These are phyloP conservation scores for Aspergillus brunneoviolaceus DNA, from an alignment of 2,329 filamentous ascomycete genomes.

Conservation along the genomic window DNA sequence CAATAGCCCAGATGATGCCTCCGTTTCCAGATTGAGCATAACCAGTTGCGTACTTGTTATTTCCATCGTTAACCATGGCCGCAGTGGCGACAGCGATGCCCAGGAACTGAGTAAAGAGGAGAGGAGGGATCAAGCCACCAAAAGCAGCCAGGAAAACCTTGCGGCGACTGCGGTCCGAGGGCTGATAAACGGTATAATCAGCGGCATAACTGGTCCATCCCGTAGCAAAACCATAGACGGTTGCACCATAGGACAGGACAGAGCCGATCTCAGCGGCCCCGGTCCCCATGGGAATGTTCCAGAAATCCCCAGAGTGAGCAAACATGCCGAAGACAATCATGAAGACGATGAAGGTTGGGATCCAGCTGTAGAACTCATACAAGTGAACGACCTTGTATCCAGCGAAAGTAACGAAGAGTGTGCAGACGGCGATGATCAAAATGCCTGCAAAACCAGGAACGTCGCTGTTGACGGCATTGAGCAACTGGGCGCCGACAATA, in stretches of 20 bases:
- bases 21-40: slow-evolving; percentile 61
- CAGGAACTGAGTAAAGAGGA: slow-evolving; percentile 72
- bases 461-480: slow-evolving; percentile 68
- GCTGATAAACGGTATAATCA: slow-evolving; percentile 80
- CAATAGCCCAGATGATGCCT: slow-evolving; percentile 65
- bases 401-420: slow-evolving; percentile 69
- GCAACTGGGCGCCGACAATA: slow-evolving; percentile 75
- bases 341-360: slow-evolving; percentile 71
- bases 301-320: slow-evolving; percentile 65
- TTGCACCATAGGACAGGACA: slow-evolving; percentile 64
- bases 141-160: slow-evolving; percentile 71
- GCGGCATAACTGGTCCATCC: slow-evolving; percentile 74
- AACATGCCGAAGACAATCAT: slow-evolving; percentile 69
- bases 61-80: slow-evolving; percentile 53
- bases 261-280: slow-evolving; percentile 61
- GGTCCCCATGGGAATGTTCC: slow-evolving; percentile 58
- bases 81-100: slow-evolving; percentile 70
- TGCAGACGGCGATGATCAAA: slow-evolving; percentile 68
- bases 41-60: slow-evolving; percentile 57
- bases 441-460: slow-evolving; percentile 75
- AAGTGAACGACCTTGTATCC: slow-evolving; percentile 73
- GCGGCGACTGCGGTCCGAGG: slow-evolving; percentile 56
- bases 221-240: slow-evolving; percentile 67
- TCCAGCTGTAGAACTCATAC: slow-evolving; percentile 75
- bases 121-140: slow-evolving; percentile 66